These are phyloP conservation scores for Patellifolia procumbens DNA, from an alignment of 179 eudicot genomes.

Conservation along the genomic window DNA sequence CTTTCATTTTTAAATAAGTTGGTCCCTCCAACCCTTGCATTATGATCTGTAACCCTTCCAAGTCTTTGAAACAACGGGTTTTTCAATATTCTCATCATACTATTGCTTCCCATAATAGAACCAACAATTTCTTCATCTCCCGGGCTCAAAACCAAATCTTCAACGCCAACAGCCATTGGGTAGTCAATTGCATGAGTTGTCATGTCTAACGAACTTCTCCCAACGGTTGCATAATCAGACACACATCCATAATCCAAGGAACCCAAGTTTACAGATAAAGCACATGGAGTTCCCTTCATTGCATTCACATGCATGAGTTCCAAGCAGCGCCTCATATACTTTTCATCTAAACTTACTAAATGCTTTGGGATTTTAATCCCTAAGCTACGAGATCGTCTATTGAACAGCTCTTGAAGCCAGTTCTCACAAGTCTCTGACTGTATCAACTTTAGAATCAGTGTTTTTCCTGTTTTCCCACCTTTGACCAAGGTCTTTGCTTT, in stretches of 20 bases:
- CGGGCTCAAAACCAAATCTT: slow-evolving; percentile 26
- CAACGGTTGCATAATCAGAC: slow-evolving; percentile 24
- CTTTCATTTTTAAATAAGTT: slow-evolving; percentile 34
- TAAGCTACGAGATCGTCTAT: slow-evolving; percentile 32
- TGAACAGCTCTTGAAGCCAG: slow-evolving; percentile 46
- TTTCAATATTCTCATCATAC: slow-evolving; percentile 58
- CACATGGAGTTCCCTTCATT: slow-evolving; percentile 41
- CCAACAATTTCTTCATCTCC: slow-evolving; percentile 47
- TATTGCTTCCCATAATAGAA: slow-evolving; percentile 52
- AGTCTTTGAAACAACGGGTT: slow-evolving; percentile 60
- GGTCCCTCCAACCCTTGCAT: slow-evolving; percentile 32
- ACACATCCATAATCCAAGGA: slow-evolving; percentile 35
- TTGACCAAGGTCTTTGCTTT: slow-evolving; percentile 28
- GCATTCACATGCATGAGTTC: slow-evolving; percentile 56
- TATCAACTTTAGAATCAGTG: slow-evolving; percentile 37
- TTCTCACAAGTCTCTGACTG: slow-evolving; percentile 35
- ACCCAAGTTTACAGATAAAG: slow-evolving; percentile 25
- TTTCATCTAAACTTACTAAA: slow-evolving; percentile 64
- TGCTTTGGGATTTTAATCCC: slow-evolving; percentile 55
- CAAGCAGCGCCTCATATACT: slow-evolving; percentile 65
- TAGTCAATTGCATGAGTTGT: slow-evolving; percentile 33
- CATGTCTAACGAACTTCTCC: slow-evolving; percentile 30
- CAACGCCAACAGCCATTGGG: slow-evolving; percentile 39
- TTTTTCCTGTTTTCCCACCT: slow-evolving; percentile 34
- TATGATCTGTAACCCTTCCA: slow-evolving; percentile 34